Evolutionary conservation across 1,139 yeast species (phyloP).

Genomic region (Taphrina pruni): DNA sequence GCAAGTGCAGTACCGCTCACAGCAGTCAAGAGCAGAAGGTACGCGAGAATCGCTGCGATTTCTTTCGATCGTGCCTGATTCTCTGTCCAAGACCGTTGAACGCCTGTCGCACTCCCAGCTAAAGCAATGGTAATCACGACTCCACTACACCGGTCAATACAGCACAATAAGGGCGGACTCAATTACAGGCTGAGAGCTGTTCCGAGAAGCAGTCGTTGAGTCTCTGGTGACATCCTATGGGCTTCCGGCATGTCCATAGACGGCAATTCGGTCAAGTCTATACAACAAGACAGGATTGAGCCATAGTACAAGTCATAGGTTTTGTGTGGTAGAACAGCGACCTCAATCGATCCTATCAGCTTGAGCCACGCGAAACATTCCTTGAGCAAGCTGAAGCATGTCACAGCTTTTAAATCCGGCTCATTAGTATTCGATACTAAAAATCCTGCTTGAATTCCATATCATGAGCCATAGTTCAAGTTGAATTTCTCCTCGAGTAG

Average conservation of each 20-base stretch:
- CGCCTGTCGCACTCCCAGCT: slow-evolving; percentile 5
- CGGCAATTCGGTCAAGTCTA: background rate
- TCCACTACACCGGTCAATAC: background rate
- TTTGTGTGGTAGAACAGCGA: background rate
- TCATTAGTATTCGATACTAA: background rate
- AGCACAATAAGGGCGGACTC: background rate
- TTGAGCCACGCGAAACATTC: background rate
- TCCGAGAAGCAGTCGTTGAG: background rate
- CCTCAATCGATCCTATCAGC: background rate
- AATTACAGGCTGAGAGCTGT: background rate
- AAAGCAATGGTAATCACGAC: background rate
- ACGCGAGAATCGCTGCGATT: background rate
- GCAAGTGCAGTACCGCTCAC: background rate
- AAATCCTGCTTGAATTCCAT: no score
- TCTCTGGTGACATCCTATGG: background rate
- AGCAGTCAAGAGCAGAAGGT: background rate
- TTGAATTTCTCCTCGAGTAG: no score
- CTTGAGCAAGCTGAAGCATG: background rate
- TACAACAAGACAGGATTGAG: no score
- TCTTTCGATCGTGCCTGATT: background rate
- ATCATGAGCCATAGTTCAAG: no score
- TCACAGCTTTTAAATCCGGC: background rate
- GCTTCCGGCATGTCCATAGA: background rate
- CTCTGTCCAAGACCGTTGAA: background rate
- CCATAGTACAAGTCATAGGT: no score